Evolutionary conservation across 805 yeast genomes (phyloP), one percentile per base, ranked within the genome.

Genomic region (Barnettozyma salicaria): DNA sequence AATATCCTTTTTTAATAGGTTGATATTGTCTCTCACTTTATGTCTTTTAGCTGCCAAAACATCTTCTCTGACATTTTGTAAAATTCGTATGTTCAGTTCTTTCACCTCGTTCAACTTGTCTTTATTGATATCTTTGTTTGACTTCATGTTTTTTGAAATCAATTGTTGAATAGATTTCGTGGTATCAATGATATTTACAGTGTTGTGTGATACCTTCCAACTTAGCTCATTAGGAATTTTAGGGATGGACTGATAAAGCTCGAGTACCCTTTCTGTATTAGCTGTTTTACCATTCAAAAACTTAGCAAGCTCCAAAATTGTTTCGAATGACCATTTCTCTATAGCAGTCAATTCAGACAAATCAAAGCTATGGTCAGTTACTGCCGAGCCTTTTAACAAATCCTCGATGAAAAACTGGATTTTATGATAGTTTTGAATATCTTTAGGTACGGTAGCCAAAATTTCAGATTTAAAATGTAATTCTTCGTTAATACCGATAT

Each of bases 401-500:
- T 24, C 33, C 23, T 52, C 56, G 9, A 42, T 32, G 6, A 38
- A 10, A 6, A 39, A 27, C 8, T 45, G 36, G 5, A 45, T 30
- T 18, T 34, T 36, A 32, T 52, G 47, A 29, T 47, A 45, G 1
- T 40, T 40, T 3, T 19, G 9, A 18, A 48, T 12, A 19, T 34
- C 8, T 0, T 7, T 30, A 3, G 44, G 43, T 10, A 54, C 38
- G n/a, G 37, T 39, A 2, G 32, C 41, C 20, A 51, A 20, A 4
- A 40, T 31, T 6, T 35, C 17, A 9, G 32, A 16, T 25, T 37
- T 28, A n/a, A 37, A 34, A 2, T 13, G 35, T 3, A 48, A 39
- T n/a, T 43, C 52, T 27, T 60, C 60, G 29, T 60, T 61, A 23
- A 60, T 53, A 11, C 72, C 77, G 48, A 70, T 59, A 36, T 72